Conservation (phyloP, 106 monocot genomes). For the Chionographis japonica region DNA sequence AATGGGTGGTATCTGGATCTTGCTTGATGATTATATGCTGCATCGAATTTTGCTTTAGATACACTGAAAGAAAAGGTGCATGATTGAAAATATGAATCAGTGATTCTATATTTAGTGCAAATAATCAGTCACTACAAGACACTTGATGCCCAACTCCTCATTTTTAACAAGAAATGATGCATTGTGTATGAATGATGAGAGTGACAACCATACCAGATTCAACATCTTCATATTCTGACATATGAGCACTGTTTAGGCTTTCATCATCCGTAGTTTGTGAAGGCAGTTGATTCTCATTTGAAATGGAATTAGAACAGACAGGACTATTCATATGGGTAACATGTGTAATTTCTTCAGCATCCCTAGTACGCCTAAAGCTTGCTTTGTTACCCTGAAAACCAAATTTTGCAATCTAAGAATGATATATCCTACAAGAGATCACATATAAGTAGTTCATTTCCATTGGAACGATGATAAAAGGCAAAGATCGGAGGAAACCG, state of each 20-base stretch:
- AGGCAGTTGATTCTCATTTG: slow-evolving; percentile 34
- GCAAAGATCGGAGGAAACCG: no score
- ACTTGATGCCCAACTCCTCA: neutral
- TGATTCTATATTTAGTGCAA: slow-evolving; percentile 19
- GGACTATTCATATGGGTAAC: slow-evolving; percentile 27
- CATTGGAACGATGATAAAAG: no score
- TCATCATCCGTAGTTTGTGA: slow-evolving; percentile 39
- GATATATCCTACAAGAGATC: no score
- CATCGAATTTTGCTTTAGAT: slow-evolving; percentile 88
- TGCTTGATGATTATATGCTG: slow-evolving; percentile 77
- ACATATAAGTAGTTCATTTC: no score
- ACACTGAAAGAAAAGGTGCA: slow-evolving; percentile 78
- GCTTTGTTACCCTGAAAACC: slow-evolving; percentile 44
- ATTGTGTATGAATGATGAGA: neutral
- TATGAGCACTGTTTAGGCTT: slow-evolving; percentile 37
- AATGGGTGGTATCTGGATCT: slow-evolving; percentile 86
- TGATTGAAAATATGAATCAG: slow-evolving; percentile 80
- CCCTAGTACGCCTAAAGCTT: slow-evolving; percentile 40
- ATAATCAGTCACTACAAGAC: slow-evolving; percentile 1
- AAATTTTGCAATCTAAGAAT: neutral
- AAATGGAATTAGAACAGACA: slow-evolving; percentile 32
- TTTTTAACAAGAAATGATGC: slow-evolving; percentile 1
- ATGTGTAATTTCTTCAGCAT: slow-evolving; percentile 32
- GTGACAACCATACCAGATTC: slow-evolving; percentile 53
- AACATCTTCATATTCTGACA: slow-evolving; percentile 62